Evolutionary conservation across 139 green algal species (phyloP), one percentile per base, ranked within the genome.

Genomic region (Closterium sp.): DNA sequence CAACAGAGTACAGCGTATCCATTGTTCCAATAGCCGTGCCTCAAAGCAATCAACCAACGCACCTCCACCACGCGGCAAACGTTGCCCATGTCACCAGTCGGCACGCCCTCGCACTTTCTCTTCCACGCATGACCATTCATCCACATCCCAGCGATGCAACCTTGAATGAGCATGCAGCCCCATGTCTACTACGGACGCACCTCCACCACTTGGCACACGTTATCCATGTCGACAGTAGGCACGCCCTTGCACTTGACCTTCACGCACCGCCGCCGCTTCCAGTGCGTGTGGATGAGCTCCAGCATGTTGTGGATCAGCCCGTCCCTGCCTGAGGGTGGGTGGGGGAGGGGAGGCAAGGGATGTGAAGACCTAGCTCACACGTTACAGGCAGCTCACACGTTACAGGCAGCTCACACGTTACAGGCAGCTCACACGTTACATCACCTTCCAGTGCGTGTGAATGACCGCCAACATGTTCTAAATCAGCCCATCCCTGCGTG

Each of bases 211-310:
- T 32, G 33, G 55, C 87, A 89, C 16, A 93, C 81, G 34, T 84
- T 89, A 32, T 88, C 88, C 91, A 93, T 93, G 81, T 93, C 91
- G 23, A 93, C 91, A 19, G 91, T 93, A 2, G 88, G 88, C 10
- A 93, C 88, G 55, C 91, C 91, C 81, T 93, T 93, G 87, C 91
- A 93, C 25, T 86, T 85, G 12, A 93, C 76, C 83, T 93, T 93
- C 33, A n/a, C 33, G 3, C 89, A n/a, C 33, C 35, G 88, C n/a
- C 91, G 88, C n/a, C 91, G 86, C 34, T 92, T 92, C 91, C 91
- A 93, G 86, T 93, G 91, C 32, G 91, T 90, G 88, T 93, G 91
- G 2, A 93, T 76, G n/a, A 92, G 87, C 36, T 89, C 88, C 38
- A 93, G 76, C 91, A 93, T 93, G 87, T 93, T 93, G 76, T 92